phyloP scores from a whole-genome alignment of 1,139 yeast genomes.

The Diutina catenulata region DNA sequence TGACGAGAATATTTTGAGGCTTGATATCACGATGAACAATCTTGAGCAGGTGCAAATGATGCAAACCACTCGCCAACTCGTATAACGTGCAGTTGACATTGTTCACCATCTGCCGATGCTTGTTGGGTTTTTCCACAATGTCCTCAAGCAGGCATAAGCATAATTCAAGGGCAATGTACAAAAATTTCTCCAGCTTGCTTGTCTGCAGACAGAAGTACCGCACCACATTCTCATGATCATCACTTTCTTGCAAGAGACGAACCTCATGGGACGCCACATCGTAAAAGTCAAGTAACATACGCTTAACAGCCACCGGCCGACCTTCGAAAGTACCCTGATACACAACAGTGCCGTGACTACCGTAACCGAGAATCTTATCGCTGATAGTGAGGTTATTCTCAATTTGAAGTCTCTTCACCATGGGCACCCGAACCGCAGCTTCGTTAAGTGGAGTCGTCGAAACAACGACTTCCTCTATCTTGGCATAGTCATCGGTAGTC shows the following conservation, averaged over 20 bases:
- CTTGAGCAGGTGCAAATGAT: constrained; percentile 79
- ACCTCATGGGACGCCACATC: constrained; percentile 96
- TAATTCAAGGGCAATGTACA: constrained; percentile 86
- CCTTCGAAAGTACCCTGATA: constrained; percentile 82
- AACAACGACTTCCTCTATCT: constrained; percentile 11
- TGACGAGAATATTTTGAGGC: constrained; percentile 90
- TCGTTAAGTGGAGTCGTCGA: constrained; percentile 6
- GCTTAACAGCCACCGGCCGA: constrained; percentile 89
- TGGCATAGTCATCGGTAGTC: constrained; percentile 10
- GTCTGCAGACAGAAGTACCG: constrained; percentile 88
- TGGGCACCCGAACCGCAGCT: constrained; percentile 6
- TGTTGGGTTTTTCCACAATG: constrained; percentile 44
- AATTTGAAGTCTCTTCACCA: constrained; percentile 24
- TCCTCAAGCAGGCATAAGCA: constrained; percentile 88
- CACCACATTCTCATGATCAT: constrained; percentile 91
- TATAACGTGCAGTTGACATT: constrained; percentile 39
- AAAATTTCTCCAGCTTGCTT: constrained; percentile 56
- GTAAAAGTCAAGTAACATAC: constrained; percentile 87
- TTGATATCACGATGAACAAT: constrained; percentile 93
- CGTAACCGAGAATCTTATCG: constrained; percentile 75
- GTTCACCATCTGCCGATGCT: not conserved
- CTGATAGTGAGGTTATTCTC: constrained; percentile 53
- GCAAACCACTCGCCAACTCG: constrained; percentile 78
- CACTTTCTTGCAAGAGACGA: constrained; percentile 78
- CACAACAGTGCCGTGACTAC: constrained; percentile 95